Percentiles rank a stretch among this genome's conserved stretches.
These are phyloP conservation scores for Biancaea sappan DNA, from an alignment of 306 rosid genomes.

Conservation along the genomic window DNA sequence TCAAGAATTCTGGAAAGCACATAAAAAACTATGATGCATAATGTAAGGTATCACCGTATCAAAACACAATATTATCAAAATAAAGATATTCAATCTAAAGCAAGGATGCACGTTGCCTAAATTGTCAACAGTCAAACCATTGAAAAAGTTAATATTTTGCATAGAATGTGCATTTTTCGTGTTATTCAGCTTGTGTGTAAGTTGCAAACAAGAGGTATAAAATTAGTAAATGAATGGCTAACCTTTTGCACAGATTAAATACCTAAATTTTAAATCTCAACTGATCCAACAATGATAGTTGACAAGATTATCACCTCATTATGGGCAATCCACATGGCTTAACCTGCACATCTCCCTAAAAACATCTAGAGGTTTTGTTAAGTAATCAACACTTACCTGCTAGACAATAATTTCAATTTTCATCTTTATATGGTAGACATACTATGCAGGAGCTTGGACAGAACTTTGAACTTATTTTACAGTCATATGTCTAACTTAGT, in stretches of 20 bases:
- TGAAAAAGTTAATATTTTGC: slow-evolving; percentile 9
- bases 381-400: slow-evolving; percentile 89
- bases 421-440: slow-evolving; percentile 3
- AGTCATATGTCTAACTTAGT: neutral
- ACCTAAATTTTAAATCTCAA: slow-evolving; percentile 6
- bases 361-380: slow-evolving; percentile 72
- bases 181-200: slow-evolving; percentile 12
- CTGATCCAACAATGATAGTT: slow-evolving; percentile 9
- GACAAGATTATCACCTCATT: slow-evolving; percentile 58
- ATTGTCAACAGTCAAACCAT: slow-evolving; percentile 18
- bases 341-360: slow-evolving; percentile 73
- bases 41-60: neutral
- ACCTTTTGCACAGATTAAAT: slow-evolving; percentile 49
- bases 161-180: slow-evolving; percentile 29
- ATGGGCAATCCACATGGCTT: slow-evolving; percentile 83
- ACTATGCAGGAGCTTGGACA: slow-evolving; percentile 7
- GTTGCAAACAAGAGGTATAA: slow-evolving; percentile 19
- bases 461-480: neutral
- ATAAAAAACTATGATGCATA: neutral
- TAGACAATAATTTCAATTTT: slow-evolving; percentile 18
- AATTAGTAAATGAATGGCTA: slow-evolving; percentile 5
- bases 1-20: slow-evolving; percentile 15
- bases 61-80: neutral
- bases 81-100: neutral
- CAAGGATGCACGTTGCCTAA: slow-evolving; percentile 6